Base-by-base conservation (phyloP, 441 rosid species). In the Corymbia citriodora region DNA sequence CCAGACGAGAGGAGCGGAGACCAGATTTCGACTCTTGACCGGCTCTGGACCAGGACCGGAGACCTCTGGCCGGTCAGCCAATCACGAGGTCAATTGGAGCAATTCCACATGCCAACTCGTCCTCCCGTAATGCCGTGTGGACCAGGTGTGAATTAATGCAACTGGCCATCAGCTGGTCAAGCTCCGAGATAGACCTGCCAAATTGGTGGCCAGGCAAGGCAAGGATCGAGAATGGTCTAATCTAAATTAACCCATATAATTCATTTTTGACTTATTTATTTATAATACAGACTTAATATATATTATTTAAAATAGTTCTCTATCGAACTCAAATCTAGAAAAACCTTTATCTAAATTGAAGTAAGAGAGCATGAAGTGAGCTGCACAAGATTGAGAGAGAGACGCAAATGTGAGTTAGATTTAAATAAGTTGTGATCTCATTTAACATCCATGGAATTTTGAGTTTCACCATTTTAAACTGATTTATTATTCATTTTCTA, bases 361-460 rank as follows among this genome's bases (percentile, higher is more conserved):
- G 11, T 59, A 7, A 59, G 1, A 25, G 1, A 25, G 6, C 0
- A 59, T 0, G 0, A 6, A 63, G 15, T 14, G 10, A 29, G 5
- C 7, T 13, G 2, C 0, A 17, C 3, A 0, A 29, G 9, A 29
- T 1, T 8, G n/a, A 29, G n/a, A 59, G 1, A 63, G 8, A 13
- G 18, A 6, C 1, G 17, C 29, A 63, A 29, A 63, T 0, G 0
- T 6, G 33, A 14, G 18, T 63, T 29, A 1, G 4, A 63, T 63
- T 29, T 63, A 63, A 63, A 31, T 27, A 6, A 63, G 1, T 29
- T 29, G 1, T 29, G 1, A 63, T 12, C 33, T 17, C 18, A 63
- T 29, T 13, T 63, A 63, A 13, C 15, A 63, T 4, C 4, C 9
- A 1, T 29, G 13, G 9, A 29, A 63, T 29, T 63, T 13, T 63